These are phyloP conservation scores for Castanea mollissima DNA, from an alignment of 306 rosid genomes.

Conservation along the genomic window DNA sequence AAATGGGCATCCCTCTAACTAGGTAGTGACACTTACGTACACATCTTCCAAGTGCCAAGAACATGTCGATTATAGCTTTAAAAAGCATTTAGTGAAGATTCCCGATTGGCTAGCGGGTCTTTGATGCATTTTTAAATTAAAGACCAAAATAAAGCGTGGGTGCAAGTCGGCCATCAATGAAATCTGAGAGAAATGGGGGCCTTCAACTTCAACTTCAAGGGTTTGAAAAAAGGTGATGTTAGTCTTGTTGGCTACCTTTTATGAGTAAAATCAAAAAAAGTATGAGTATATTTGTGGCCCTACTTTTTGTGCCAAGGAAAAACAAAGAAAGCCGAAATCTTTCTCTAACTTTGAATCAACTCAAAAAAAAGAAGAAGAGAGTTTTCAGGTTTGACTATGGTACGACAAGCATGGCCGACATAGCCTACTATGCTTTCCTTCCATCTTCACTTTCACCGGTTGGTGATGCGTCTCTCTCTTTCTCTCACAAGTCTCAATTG, in stretches of 20 bases:
- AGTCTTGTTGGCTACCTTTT: background rate
- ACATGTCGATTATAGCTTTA: no score
- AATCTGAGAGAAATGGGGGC: background rate
- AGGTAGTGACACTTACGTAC: no score
- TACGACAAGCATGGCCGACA: slow-evolving; percentile 53
- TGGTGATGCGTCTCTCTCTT: slow-evolving; percentile 29
- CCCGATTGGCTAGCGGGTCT: background rate
- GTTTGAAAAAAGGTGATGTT: slow-evolving; percentile 17
- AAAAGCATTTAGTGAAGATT: no score
- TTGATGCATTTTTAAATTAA: background rate
- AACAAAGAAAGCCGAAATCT: slow-evolving; percentile 15
- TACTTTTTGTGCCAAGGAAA: background rate
- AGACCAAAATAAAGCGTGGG: background rate
- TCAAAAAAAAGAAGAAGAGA: background rate
- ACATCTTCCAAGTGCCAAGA: no score
- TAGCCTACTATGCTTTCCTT: slow-evolving; percentile 8
- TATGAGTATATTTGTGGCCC: background rate
- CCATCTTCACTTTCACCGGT: slow-evolving; percentile 14
- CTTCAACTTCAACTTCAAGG: background rate
- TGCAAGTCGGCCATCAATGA: slow-evolving; percentile 21
- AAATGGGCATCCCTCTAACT: no score
- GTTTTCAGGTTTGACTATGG: slow-evolving; percentile 32
- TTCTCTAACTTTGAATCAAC: slow-evolving; percentile 31
- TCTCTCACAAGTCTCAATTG: background rate
- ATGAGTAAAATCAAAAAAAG: background rate